Evolutionary conservation across 2,329 filamentous ascomycete genomes (phyloP).

Genomic region (Sclerotinia borealis): DNA sequence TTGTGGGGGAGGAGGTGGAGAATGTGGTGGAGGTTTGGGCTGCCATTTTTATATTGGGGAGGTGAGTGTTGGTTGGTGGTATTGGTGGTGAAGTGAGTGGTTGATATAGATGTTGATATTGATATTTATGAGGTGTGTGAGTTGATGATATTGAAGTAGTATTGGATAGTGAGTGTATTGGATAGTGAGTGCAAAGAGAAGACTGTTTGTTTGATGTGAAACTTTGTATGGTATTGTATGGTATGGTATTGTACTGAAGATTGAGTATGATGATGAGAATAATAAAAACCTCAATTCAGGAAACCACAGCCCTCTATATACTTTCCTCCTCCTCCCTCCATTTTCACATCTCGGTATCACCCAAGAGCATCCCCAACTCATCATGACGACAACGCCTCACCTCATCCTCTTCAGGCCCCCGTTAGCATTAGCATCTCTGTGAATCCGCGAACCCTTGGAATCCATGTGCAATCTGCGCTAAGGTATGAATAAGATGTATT

Average conservation of each 20-base stretch:
- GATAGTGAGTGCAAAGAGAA: not conserved
- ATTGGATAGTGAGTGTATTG: not conserved
- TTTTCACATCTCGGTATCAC: not conserved
- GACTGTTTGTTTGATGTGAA: not conserved
- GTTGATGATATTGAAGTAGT: not conserved
- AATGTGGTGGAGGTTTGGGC: conserved; percentile 12
- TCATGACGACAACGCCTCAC: conserved; percentile 13
- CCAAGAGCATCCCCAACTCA: not conserved
- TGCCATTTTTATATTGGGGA: conserved; percentile 25
- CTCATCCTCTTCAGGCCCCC: conserved; percentile 5
- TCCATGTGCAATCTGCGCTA: not conserved
- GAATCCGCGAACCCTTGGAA: not conserved
- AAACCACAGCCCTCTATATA: conserved; percentile 8
- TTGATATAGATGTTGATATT: not conserved
- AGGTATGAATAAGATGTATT: not conserved
- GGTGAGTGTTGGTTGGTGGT: not conserved
- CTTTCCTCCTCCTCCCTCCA: not conserved
- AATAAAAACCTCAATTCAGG: not conserved
- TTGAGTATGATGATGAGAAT: not conserved
- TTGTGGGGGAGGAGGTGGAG: conserved; percentile 7
- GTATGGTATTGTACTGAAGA: not conserved
- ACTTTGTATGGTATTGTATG: not conserved
- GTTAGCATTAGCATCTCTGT: not conserved
- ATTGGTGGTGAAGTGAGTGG: not conserved
- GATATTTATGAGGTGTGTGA: not conserved